Evolutionary conservation across 805 yeast species (phyloP), one percentile per base, ranked within the genome.

Genomic region (Vanderwaltozyma yarrowii): DNA sequence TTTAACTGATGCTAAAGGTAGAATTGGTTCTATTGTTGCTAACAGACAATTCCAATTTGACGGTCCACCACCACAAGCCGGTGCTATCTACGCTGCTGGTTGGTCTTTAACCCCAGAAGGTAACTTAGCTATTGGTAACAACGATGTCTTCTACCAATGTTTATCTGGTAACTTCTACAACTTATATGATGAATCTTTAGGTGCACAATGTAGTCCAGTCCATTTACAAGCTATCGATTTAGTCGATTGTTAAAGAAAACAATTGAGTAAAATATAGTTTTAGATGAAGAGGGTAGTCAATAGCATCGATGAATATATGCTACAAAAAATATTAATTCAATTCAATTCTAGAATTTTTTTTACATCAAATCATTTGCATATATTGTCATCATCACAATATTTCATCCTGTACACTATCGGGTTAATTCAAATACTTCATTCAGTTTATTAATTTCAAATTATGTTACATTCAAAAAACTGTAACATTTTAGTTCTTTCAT

Each of bases 121-220:
- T 33, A 65, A 65, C 58, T 68, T 76, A 50, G 80, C 81, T 25
- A 58, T 78, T 42, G 84, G 82, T 60, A 56, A 62, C 46, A 52
- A 58, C 31, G 71, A 71, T 37, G 64, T 69, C 33, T 79, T 79
- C 67, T 78, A 71, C 70, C 78, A 78, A 65, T 80, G 88, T 67
- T 56, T 71, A 48, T 77, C 85, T 23, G 88, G 87, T 47, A 67
- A 66, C 52, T 80, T 80, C 72, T 79, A 77, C 77, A 80, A 80
- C 70, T 65, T 80, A 62, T 80, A 80, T 62, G 83, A 78, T 58
- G 65, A 74, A 60, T 60, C 66, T 47, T 60, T 76, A 37, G 84
- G 79, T 41, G 61, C 56, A 25, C 83, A 78, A 56, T 80, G 88
- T 70, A 58, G 64, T 40, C 69, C 78, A 38, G 80, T 81, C 50